Base-by-base conservation (phyloP, 352 stramenopile genomes). In the Phytophthora hibernalis region DNA sequence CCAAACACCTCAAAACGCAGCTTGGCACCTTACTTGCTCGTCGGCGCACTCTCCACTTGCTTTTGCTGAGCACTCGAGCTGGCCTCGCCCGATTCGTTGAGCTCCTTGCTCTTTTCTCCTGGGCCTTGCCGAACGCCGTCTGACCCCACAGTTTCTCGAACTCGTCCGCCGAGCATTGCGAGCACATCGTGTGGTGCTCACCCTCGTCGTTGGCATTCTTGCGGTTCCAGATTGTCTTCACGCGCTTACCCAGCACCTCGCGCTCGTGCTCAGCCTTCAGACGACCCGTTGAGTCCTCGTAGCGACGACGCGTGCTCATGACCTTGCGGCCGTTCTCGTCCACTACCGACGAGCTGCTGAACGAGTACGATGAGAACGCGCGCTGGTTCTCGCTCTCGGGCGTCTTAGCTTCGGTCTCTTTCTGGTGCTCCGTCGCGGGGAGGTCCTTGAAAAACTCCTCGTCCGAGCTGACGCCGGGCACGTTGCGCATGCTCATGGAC, bases 371-470 rank as follows among this genome's bases (percentile, higher is more conserved):
- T 48, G 84, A 92, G 63, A 90, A 94, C 21, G 79, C 66, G 15
- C 70, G 69, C n/a, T 82, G 43, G 13, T 67, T 65, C 28, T 82
- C 63, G 0, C 63, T 38, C 58, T 89, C 66, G 10, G 54, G 49
- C 5, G 71, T 50, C 26, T 77, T 18, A 5, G 77, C 22, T 15
- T 70, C 62, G 20, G 74, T 57, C 48, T 81, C 70, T 15, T 74
- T 30, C 30, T 67, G 72, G 42, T 69, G 35, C 44, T 85, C 50
- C 28, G 74, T 52, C 8, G 63, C 68, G 1, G 85, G 82, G 26
- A 96, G 63, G 56, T 94, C 87, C 61, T 79, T 80, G 70, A 96
- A 96, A 66, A 96, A 96, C 18, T 93, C 87, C 28, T 94, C 87
- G 43, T 90, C 76, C n/a, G 53, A 72, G 31, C 54, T 76, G 1